These are phyloP conservation scores for Euphorbia schlechtendalii DNA, from an alignment of 441 rosid species.

Conservation along the genomic window DNA sequence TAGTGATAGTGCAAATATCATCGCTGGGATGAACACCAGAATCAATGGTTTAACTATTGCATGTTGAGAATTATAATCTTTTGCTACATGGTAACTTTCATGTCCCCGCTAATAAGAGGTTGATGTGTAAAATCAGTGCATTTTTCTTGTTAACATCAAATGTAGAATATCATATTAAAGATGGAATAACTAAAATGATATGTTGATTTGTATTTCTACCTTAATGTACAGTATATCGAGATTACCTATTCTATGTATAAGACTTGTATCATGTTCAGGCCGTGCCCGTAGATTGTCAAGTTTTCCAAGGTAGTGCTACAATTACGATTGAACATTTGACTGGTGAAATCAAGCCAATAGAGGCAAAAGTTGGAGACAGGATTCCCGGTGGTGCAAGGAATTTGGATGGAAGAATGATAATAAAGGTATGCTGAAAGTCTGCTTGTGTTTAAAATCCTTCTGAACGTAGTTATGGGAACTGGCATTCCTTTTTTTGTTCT, in stretches of 20 bases:
- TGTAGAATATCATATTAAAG: conserved; percentile 8
- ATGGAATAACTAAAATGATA: neutral
- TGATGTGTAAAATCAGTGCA: neutral
- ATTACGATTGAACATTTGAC: conserved; percentile 92
- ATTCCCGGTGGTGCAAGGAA: conserved; percentile 97
- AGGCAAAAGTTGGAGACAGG: conserved; percentile 79
- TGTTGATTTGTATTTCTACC: conserved; percentile 11
- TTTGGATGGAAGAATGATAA: conserved; percentile 91
- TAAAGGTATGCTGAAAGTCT: conserved; percentile 52
- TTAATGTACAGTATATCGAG: neutral
- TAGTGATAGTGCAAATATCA: neutral
- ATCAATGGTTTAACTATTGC: too few species aligned
- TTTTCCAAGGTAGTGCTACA: conserved; percentile 83
- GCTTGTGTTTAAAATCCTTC: neutral
- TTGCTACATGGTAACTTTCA: neutral
- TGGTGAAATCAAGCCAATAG: conserved; percentile 91
- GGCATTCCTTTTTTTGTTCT: conserved; percentile 14
- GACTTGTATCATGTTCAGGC: conserved; percentile 43
- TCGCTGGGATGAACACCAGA: neutral
- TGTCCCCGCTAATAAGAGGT: neutral
- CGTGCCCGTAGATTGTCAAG: conserved; percentile 92
- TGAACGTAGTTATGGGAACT: conserved; percentile 13
- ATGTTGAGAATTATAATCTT: neutral
- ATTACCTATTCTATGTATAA: conserved; percentile 16
- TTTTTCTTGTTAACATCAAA: neutral